A percentile compares a stretch with the other conserved stretches of the same genome.
These are phyloP conservation scores for Linnemannia zychae DNA, from an alignment of 192 early-diverging fungal genomes.

Conservation along the genomic window DNA sequence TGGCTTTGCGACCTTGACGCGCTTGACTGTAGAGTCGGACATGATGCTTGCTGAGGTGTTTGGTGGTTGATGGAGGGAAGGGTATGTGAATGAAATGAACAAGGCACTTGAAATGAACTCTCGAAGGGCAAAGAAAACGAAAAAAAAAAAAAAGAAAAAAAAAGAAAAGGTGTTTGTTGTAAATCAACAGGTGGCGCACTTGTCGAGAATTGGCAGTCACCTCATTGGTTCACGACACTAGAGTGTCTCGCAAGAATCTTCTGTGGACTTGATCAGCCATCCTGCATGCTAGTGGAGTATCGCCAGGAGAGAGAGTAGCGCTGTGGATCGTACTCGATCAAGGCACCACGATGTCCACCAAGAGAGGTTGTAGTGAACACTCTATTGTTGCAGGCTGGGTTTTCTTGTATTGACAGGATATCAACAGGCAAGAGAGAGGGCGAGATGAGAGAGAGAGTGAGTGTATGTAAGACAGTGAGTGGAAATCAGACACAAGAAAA, in stretches of 20 bases:
- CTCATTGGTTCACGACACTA: no score
- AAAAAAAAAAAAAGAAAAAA: neutral
- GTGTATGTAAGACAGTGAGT: no score
- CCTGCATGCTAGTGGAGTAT: neutral
- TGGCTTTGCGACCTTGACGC: conserved; percentile 35
- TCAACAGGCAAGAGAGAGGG: no score
- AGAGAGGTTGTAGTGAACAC: no score
- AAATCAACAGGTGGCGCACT: neutral
- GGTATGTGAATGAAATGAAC: neutral
- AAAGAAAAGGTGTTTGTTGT: conserved; percentile 9
- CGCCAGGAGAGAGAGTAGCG: no score
- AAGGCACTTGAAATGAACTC: neutral
- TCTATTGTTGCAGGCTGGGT: no score
- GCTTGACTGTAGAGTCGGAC: conserved; percentile 34
- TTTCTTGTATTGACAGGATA: no score
- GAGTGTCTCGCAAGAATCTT: no score
- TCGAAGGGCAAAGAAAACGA: neutral
- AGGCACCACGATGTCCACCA: no score
- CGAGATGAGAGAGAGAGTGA: neutral
- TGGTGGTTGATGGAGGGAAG: neutral
- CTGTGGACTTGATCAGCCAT: no score
- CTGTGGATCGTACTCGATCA: no score
- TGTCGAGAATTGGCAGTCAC: neutral
- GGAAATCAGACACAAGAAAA: neutral
- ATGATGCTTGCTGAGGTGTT: conserved; percentile 15